Evolutionary conservation across 768 basidiomycete genomes (phyloP).

Genomic region (Russula abietina): DNA sequence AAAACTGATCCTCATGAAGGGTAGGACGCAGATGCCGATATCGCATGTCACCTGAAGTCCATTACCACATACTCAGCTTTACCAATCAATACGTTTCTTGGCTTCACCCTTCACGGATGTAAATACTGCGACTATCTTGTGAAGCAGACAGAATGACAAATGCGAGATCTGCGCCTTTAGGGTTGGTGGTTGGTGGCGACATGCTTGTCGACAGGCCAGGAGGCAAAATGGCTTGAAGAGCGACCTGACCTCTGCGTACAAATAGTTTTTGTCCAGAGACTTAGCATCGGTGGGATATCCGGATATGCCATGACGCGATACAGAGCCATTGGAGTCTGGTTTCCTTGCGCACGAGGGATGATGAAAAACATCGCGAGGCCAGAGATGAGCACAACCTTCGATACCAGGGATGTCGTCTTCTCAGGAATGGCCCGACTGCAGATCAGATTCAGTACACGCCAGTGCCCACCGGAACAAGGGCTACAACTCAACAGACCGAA

Average conservation of each 20-base stretch:
- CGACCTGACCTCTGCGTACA: constrained; percentile 73
- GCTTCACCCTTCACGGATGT: constrained; percentile 83
- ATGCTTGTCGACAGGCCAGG: constrained; percentile 86
- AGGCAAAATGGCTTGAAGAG: constrained; percentile 83
- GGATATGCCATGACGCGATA: constrained; percentile 71
- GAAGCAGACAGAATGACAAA: constrained; percentile 91
- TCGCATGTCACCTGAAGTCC: constrained; percentile 94
- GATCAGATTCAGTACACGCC: constrained; percentile 99
- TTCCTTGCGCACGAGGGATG: constrained; percentile 59
- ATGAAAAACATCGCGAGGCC: constrained; percentile 87
- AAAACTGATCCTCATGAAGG: constrained; percentile 78
- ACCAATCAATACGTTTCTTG: constrained; percentile 84
- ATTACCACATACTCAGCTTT: constrained; percentile 89
- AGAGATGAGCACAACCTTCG: constrained; percentile 76
- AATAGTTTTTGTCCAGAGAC: constrained; percentile 57
- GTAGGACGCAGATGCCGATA: constrained; percentile 85
- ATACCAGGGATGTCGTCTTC: constrained; percentile 62
- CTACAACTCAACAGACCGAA: too few relatives aligned
- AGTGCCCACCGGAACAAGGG: too few relatives aligned
- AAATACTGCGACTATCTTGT: constrained; percentile 80
- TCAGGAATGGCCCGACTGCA: constrained; percentile 65
- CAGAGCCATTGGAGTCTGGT: constrained; percentile 65
- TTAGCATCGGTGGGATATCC: constrained; percentile 65
- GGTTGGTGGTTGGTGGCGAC: constrained; percentile 94
- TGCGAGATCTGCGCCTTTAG: constrained; percentile 84